Conservation (phyloP, 129 eudicot genomes). For the Sambucus nigra region DNA sequence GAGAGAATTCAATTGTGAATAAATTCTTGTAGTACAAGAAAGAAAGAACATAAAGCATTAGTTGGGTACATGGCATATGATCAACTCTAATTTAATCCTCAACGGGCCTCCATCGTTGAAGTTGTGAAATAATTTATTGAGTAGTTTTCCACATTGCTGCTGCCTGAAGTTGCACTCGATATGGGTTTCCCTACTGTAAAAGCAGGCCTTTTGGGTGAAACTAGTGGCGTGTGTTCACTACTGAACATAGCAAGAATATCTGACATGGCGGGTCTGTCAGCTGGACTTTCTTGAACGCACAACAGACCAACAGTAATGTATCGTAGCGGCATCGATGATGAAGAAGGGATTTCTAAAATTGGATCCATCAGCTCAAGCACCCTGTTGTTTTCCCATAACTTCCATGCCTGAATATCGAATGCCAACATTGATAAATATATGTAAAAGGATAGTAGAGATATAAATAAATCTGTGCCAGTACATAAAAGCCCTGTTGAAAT, state of each 20-base stretch:
- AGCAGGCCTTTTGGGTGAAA: conserved; percentile 7
- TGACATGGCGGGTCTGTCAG: conserved; percentile 12
- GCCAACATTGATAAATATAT: too few relatives aligned
- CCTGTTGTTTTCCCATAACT: conserved; percentile 12
- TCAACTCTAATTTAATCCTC: too few relatives aligned
- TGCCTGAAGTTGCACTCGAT: background rate
- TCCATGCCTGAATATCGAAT: conserved; percentile 11
- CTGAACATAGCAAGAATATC: conserved; percentile 14
- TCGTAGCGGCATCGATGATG: conserved; percentile 3
- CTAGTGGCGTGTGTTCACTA: conserved; percentile 8
- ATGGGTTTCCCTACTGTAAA: conserved; percentile 3
- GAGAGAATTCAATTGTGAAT: too few relatives aligned
- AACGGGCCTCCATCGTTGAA: conserved; percentile 10
- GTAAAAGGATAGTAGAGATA: background rate
- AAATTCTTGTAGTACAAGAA: too few relatives aligned
- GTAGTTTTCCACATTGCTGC: background rate
- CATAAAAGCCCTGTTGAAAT: background rate
- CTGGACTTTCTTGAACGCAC: conserved; percentile 18
- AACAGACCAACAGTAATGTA: conserved; percentile 12
- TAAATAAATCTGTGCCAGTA: background rate
- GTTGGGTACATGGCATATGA: too few relatives aligned
- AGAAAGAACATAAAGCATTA: too few relatives aligned
- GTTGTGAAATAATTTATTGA: conserved; percentile 9
- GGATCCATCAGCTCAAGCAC: conserved; percentile 10
- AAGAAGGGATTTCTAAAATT: background rate